Evolutionary conservation across 1,284 basidiomycete species (phyloP), one percentile per base, ranked within the genome.

Genomic region (Fomitiporia mediterranea): DNA sequence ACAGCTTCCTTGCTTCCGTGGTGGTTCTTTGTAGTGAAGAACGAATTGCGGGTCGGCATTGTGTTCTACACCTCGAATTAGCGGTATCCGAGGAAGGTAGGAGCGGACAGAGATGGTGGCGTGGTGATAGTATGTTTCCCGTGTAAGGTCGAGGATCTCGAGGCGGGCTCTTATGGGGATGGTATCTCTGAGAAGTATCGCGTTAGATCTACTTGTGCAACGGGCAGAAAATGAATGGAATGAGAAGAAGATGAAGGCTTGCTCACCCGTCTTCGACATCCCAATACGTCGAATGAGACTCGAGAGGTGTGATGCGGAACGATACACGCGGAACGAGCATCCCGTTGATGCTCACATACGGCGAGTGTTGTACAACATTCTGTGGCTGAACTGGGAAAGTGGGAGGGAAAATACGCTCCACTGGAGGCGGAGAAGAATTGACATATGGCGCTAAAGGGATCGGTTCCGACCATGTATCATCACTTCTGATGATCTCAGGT

Each of bases 261-360:
- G 43, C 46, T 48, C n/a, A 52, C 51, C 38, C 51, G 39, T 43
- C 37, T 32, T 52, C 17, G 9, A 30, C 39, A 21, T 52, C 51
- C 52, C 52, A 47, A 28, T 23, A 46, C 2, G 43, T 47, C 8
- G 30, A n/a, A 21, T 44, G 40, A 6, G 17, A 30, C 5, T 44
- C 42, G 6, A 4, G 13, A 25, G 32, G 40, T 4, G 21, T 32
- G 40, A 52, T 42, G 13, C 28, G 19, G 19, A 51, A 25, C 2
- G 35, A 27, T 9, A 27, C 23, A 19, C 25, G 13, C 4, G 34
- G 35, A 3, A 11, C 35, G 17, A 4, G 5, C n/a, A 21, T 2
- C 4, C 19, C 39, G 15, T 13, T 19, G 3, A 8, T 40, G 13
- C 13, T 19, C 39, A 40, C 2, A 19, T n/a, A 19, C 15, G 3